A percentile compares a stretch with the other conserved stretches of the same genome.
Evolutionary conservation across 2,329 filamentous ascomycete species (phyloP).

Genomic region (Colletotrichum truncatum): DNA sequence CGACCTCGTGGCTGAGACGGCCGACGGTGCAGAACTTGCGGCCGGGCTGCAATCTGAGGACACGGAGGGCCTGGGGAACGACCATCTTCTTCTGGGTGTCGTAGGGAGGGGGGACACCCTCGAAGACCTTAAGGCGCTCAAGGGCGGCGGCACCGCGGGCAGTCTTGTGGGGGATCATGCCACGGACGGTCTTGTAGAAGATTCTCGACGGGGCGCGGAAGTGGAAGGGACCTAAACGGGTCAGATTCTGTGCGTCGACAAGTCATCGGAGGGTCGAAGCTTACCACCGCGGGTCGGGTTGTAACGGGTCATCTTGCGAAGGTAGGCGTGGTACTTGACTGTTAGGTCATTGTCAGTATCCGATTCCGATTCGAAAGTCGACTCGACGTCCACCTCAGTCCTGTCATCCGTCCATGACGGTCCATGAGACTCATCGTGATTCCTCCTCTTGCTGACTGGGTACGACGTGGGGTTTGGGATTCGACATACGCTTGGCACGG

Average conservation of each 20-base stretch:
- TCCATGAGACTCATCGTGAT: not conserved
- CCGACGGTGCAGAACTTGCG: conserved; percentile 99
- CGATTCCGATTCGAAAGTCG: conserved; percentile 2
- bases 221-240: conserved; percentile 88
- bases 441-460: conserved; percentile 11
- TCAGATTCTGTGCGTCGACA: conserved; percentile 40
- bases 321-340: conserved; percentile 99
- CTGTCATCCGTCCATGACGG: not conserved
- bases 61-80: conserved; percentile 96
- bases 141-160: conserved; percentile 94
- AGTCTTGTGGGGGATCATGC: conserved; percentile 99
- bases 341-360: conserved; percentile 59
- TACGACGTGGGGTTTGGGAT: conserved; percentile 20
- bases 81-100: conserved; percentile 99
- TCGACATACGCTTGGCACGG: conserved; percentile 97
- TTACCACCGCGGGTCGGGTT: conserved; percentile 98
- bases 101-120: conserved; percentile 98
- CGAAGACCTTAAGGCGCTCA: conserved; percentile 99
- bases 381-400: conserved; percentile 1
- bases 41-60: conserved; percentile 96
- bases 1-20: conserved; percentile 97
- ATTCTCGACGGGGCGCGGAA: conserved; percentile 99
- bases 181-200: conserved; percentile 99
- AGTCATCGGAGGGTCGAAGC: conserved; percentile 43
- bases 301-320: conserved; percentile 99